Conservation (phyloP, 2,329 filamentous ascomycete genomes). For the Dactylellina leptospora region DNA sequence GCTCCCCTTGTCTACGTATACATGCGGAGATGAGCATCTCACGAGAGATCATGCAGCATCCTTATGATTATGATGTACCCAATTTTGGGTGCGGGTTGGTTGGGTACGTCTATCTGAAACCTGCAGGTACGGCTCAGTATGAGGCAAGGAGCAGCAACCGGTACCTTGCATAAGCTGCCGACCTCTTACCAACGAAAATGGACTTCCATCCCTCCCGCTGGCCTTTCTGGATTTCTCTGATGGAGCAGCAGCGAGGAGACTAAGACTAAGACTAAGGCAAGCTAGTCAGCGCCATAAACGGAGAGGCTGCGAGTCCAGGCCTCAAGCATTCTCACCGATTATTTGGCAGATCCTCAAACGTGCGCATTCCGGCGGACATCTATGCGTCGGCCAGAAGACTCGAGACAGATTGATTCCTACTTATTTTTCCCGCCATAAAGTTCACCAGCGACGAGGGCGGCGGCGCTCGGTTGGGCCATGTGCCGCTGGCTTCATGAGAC, state of each 20-base stretch:
- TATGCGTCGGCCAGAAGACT: no score
- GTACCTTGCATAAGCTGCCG: conserved; percentile 53
- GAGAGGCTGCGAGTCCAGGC: conserved; percentile 27
- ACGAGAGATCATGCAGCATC: conserved; percentile 28
- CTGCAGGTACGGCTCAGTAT: conserved; percentile 52
- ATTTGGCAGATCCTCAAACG: conserved; percentile 50
- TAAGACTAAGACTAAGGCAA: background rate
- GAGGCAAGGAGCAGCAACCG: conserved; percentile 34
- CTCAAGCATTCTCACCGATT: conserved; percentile 18
- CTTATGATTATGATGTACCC: conserved; percentile 35
- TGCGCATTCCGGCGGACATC: conserved; percentile 21
- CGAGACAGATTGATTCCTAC: no score
- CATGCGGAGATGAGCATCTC: conserved; percentile 20
- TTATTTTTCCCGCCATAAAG: conserved; percentile 16
- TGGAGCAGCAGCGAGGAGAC: no score
- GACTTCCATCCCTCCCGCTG: background rate
- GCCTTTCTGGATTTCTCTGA: conserved; percentile 1
- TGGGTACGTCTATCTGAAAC: conserved; percentile 53
- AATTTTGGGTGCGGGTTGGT: conserved; percentile 50
- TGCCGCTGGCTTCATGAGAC: conserved; percentile 28
- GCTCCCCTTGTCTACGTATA: background rate
- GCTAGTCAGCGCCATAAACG: background rate
- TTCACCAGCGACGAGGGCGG: no score
- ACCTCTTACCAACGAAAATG: conserved; percentile 27
- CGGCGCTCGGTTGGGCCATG: no score